These are phyloP conservation scores for Pseudogymnoascus sp. DNA, from an alignment of 2,329 filamentous ascomycete species.

Conservation along the genomic window DNA sequence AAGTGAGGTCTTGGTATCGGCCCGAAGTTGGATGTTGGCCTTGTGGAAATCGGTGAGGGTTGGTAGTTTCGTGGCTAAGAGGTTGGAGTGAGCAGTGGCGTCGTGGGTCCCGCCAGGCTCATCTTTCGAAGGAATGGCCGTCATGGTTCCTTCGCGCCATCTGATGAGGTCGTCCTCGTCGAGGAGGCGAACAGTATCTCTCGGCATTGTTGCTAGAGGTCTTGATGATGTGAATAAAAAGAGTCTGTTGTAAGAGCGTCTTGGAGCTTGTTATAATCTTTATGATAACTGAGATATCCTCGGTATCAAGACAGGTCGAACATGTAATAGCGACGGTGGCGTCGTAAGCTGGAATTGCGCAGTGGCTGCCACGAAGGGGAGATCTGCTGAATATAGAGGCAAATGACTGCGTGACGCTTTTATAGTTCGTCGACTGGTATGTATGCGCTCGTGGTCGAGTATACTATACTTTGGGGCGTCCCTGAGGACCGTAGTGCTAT, in stretches of 20 bases:
- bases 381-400: slow-evolving; percentile 7
- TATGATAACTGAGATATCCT: background rate
- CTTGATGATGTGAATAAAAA: slow-evolving; percentile 2
- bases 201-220: slow-evolving; percentile 4
- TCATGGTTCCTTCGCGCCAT: slow-evolving; percentile 4
- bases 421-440: slow-evolving; percentile 1
- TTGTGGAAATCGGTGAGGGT: slow-evolving; percentile 26
- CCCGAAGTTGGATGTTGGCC: slow-evolving; percentile 36
- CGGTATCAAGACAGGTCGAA: background rate
- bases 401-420: background rate
- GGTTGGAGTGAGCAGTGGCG: slow-evolving; percentile 12
- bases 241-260: background rate
- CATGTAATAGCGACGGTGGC: background rate
- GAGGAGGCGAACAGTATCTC: background rate
- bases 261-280: background rate
- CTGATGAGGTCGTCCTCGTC: slow-evolving; percentile 7
- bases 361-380: background rate
- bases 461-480: slow-evolving; percentile 31
- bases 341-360: background rate
- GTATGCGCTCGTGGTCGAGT: slow-evolving; percentile 11
- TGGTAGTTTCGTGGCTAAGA: slow-evolving; percentile 6
- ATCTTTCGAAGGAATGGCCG: background rate
- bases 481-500: slow-evolving; percentile 39
- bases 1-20: slow-evolving; percentile 65
- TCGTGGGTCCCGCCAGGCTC: background rate